Evolutionary conservation across 176 grass and related monocot species (phyloP).

Genomic region (Aegilops longissima): DNA sequence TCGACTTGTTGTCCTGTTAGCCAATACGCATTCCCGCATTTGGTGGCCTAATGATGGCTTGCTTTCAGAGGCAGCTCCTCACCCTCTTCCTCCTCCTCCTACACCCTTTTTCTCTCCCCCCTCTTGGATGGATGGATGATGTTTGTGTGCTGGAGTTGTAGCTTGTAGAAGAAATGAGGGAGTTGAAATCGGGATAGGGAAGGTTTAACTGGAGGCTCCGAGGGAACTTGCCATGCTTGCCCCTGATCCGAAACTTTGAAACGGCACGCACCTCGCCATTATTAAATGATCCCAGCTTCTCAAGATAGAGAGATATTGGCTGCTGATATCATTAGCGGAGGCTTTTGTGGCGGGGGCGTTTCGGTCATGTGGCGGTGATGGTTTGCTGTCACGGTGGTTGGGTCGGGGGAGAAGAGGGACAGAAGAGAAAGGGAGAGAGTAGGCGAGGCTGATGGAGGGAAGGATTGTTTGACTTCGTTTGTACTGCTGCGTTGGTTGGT

Average conservation of each 20-base stretch:
- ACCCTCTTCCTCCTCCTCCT: slow-evolving; percentile 14
- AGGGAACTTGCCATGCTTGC: slow-evolving; percentile 23
- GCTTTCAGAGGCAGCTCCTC: slow-evolving; percentile 41
- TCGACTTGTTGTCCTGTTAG: slow-evolving; percentile 26
- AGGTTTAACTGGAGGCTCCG: slow-evolving; percentile 53
- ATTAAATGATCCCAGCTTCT: neutral
- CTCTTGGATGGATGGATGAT: slow-evolving; percentile 8
- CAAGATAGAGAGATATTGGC: neutral
- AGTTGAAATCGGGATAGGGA: slow-evolving; percentile 62
- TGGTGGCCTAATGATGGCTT: slow-evolving; percentile 38
- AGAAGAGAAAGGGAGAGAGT: slow-evolving; percentile 26
- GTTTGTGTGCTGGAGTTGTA: slow-evolving; percentile 76
- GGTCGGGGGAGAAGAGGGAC: slow-evolving; percentile 17
- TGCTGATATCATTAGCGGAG: neutral
- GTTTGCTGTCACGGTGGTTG: slow-evolving; percentile 82
- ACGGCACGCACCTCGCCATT: neutral
- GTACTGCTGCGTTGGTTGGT: neutral
- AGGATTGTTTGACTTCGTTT: slow-evolving; percentile 74
- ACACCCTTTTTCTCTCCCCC: slow-evolving; percentile 25
- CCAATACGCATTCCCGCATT: slow-evolving; percentile 66
- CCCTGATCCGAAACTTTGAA: slow-evolving; percentile 40
- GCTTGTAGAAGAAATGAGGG: slow-evolving; percentile 31
- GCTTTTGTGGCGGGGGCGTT: slow-evolving; percentile 35
- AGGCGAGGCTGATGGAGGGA: slow-evolving; percentile 10
- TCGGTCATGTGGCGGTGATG: slow-evolving; percentile 42